A percentile compares a stretch with the other conserved stretches of the same genome.
Evolutionary conservation across 1,284 basidiomycete species (phyloP).

Genomic region (Erythrobasidium hasegawianum): DNA sequence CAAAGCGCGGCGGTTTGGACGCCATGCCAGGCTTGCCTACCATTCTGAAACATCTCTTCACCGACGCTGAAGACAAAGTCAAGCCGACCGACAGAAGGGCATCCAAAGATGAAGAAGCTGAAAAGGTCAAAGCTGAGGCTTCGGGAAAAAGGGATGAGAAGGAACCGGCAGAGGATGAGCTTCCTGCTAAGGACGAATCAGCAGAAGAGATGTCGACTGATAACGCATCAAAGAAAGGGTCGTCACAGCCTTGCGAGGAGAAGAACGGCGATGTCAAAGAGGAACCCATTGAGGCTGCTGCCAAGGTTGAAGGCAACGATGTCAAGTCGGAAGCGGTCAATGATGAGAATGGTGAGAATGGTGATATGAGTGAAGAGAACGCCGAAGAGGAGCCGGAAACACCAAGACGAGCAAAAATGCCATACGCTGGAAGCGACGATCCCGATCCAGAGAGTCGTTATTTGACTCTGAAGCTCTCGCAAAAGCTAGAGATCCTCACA

Average conservation of each 20-base stretch:
- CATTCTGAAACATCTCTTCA: constrained; percentile 67
- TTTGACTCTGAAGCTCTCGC: constrained; percentile 63
- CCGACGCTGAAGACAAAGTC: constrained; percentile 14
- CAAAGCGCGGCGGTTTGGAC: constrained; percentile 67
- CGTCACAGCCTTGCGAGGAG: not conserved
- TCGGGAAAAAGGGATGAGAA: not conserved
- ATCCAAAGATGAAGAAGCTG: constrained; percentile 10
- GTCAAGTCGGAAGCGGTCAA: not conserved
- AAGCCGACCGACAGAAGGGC: constrained; percentile 23
- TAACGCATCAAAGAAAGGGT: not conserved
- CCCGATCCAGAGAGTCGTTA: constrained; percentile 66
- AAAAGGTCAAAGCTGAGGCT: no score
- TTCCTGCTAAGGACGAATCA: constrained; percentile 14
- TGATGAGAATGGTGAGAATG: constrained; percentile 15
- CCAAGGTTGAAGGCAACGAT: not conserved
- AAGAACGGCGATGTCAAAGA: not conserved
- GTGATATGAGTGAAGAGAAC: constrained; percentile 11
- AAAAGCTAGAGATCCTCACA: constrained; percentile 77
- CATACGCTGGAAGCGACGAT: constrained; percentile 36
- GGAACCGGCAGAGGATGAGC: no score
- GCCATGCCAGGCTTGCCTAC: constrained; percentile 71
- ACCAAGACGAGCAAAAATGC: constrained; percentile 3
- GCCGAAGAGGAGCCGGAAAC: constrained; percentile 12
- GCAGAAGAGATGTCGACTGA: not conserved
- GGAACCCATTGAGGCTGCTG: not conserved